phyloP scores from a whole-genome alignment of 257 asterid species.

The Lithospermum erythrorhizon region DNA sequence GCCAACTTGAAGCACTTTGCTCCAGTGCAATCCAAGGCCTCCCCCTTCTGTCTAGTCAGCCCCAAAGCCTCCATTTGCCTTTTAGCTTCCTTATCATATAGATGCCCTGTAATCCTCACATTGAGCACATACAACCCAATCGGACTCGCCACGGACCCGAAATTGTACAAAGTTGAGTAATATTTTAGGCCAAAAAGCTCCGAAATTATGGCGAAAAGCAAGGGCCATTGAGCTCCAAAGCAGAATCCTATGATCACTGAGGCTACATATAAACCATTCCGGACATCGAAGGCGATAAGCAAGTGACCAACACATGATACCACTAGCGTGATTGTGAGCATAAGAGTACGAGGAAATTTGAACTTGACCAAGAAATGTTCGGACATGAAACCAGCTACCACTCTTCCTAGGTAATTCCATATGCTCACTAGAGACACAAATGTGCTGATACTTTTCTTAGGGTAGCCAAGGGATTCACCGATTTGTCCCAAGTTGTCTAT shows the following conservation, averaged over 20 bases:
- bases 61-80: conserved; percentile 41
- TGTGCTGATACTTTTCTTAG: conserved; percentile 48
- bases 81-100: conserved; percentile 60
- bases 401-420: conserved; percentile 75
- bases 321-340: conserved; percentile 33
- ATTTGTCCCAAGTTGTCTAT: conserved; percentile 66
- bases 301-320: conserved; percentile 59
- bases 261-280: conserved; percentile 54
- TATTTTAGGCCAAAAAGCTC: conserved; percentile 73
- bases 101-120: conserved; percentile 47
- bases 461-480: conserved; percentile 54
- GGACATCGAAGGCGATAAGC: conserved; percentile 48
- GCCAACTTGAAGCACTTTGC: conserved; percentile 46
- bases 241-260: conserved; percentile 75
- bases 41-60: conserved; percentile 17
- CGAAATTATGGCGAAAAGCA: conserved; percentile 65
- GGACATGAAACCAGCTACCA: conserved; percentile 50
- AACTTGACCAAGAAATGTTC: conserved; percentile 47
- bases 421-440: conserved; percentile 74
- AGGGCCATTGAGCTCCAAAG: conserved; percentile 83
- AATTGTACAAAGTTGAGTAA: conserved; percentile 64
- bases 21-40: conserved; percentile 56
- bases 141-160: conserved; percentile 77
- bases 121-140: conserved; percentile 54
- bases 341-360: conserved; percentile 50